phyloP scores from a whole-genome alignment of 73 alveolate genomes.

The Breviolum minutum region DNA sequence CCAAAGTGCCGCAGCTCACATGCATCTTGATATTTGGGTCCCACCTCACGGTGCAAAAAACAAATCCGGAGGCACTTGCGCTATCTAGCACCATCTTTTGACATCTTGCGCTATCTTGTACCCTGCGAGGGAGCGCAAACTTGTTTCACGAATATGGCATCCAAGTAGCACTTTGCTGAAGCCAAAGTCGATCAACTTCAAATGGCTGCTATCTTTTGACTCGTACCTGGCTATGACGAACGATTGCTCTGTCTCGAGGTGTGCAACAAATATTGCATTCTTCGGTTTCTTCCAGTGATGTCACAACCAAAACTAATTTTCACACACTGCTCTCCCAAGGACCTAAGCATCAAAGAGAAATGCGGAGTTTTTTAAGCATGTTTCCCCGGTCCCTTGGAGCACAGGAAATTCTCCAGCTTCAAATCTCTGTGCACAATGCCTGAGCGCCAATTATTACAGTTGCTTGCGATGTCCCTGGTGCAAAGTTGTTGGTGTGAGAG shows the following conservation, averaged over 20 bases:
- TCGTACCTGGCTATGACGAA: constrained; percentile 55
- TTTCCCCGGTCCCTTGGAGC: not conserved
- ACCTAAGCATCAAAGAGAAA: not conserved
- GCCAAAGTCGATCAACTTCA: constrained; percentile 91
- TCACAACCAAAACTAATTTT: not conserved
- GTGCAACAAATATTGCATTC: no score
- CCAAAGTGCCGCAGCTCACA: constrained; percentile 88
- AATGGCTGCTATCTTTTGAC: constrained; percentile 68
- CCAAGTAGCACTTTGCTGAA: constrained; percentile 69
- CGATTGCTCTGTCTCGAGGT: not conserved
- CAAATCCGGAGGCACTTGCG: not conserved
- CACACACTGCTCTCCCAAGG: no score
- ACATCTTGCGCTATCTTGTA: no score
- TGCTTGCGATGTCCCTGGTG: no score
- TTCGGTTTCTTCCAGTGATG: not conserved
- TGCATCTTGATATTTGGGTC: constrained; percentile 94
- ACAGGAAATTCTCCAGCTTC: constrained; percentile 87
- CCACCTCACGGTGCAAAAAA: not conserved
- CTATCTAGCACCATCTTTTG: no score
- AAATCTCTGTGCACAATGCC: constrained; percentile 90
- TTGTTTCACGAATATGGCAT: not conserved
- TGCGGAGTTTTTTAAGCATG: not conserved
- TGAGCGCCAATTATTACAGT: not conserved
- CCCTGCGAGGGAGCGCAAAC: no score
- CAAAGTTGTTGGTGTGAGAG: no score